Evolutionary conservation across 1,284 basidiomycete genomes (phyloP).

Genomic region (Pascua sp.): DNA sequence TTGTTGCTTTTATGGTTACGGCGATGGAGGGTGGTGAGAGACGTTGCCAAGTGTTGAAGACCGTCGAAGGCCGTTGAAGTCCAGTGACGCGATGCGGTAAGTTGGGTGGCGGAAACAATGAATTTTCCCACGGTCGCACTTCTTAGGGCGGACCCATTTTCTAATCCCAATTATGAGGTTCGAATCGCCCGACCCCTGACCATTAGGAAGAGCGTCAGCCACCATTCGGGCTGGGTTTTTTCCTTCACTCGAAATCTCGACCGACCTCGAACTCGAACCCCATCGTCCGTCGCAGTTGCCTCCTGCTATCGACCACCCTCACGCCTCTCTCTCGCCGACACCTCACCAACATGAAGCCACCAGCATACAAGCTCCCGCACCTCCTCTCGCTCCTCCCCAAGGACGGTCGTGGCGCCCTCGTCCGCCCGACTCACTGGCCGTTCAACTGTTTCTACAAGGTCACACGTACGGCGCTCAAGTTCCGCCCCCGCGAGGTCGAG

Average conservation of each 20-base stretch:
- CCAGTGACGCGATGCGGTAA: too few species aligned
- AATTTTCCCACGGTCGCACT: too few species aligned
- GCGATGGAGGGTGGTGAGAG: too few species aligned
- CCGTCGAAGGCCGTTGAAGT: too few species aligned
- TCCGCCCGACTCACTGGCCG: slow-evolving; percentile 28
- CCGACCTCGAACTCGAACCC: neutral
- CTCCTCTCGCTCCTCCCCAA: slow-evolving; percentile 34
- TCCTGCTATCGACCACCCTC: too few species aligned
- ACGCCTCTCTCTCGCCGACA: neutral
- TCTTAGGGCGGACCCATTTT: too few species aligned
- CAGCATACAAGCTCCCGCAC: slow-evolving; percentile 23
- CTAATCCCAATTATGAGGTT: too few species aligned
- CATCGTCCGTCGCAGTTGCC: neutral
- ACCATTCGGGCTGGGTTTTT: neutral
- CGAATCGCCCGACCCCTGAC: too few species aligned
- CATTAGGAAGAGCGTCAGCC: too few species aligned
- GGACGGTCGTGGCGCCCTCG: slow-evolving; percentile 23
- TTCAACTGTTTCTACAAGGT: slow-evolving; percentile 35
- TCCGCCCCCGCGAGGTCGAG: slow-evolving; percentile 10
- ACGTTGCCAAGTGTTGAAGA: too few species aligned
- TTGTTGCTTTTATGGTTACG: too few species aligned
- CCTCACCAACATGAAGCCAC: slow-evolving; percentile 7
- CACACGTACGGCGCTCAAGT: slow-evolving; percentile 30
- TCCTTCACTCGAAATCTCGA: neutral
- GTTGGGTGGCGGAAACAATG: too few species aligned